A percentile compares a stretch with the other conserved stretches of the same genome.
Conservation (phyloP, 371 early-diverging fungal species). For the Thermomucor indicae-seudaticae region DNA sequence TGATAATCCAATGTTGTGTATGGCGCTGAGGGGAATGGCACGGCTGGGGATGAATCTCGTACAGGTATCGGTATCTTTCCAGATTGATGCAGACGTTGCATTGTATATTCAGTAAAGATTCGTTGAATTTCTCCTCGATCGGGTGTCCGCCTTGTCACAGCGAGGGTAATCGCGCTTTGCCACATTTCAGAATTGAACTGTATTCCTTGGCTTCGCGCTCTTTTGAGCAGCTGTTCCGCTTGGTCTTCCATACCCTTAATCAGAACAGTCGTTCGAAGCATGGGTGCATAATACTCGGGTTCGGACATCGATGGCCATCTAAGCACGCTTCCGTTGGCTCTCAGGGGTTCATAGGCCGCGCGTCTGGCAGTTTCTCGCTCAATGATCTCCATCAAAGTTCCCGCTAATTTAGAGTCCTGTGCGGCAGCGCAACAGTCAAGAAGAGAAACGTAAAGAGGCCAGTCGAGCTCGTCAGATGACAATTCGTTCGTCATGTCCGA, state of each 20-base stretch:
- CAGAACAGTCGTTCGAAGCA: not conserved
- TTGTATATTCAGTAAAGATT: conserved; percentile 37
- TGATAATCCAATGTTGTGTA: conserved; percentile 31
- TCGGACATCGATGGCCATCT: not conserved
- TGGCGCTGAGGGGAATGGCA: conserved; percentile 44
- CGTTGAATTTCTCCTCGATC: conserved; percentile 16
- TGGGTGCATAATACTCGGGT: not conserved
- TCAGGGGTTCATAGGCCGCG: conserved; percentile 9
- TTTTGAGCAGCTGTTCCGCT: not conserved
- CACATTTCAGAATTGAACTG: conserved; percentile 12
- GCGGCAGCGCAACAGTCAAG: conserved; percentile 39
- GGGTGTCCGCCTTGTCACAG: conserved; percentile 1
- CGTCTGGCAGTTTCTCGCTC: too few relatives aligned
- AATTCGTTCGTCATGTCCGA: conserved; percentile 38
- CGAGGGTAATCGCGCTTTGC: conserved; percentile 12
- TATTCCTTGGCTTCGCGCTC: conserved; percentile 1
- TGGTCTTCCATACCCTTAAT: not conserved
- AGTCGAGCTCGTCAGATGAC: conserved; percentile 8
- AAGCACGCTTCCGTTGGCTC: not conserved
- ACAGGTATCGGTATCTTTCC: conserved; percentile 42
- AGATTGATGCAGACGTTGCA: conserved; percentile 32
- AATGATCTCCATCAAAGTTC: too few relatives aligned
- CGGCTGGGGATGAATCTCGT: conserved; percentile 19
- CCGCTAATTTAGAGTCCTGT: too few relatives aligned
- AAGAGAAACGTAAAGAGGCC: conserved; percentile 27